Conservation (phyloP, 2,329 filamentous ascomycete genomes). For the Thelonectria blattea region DNA sequence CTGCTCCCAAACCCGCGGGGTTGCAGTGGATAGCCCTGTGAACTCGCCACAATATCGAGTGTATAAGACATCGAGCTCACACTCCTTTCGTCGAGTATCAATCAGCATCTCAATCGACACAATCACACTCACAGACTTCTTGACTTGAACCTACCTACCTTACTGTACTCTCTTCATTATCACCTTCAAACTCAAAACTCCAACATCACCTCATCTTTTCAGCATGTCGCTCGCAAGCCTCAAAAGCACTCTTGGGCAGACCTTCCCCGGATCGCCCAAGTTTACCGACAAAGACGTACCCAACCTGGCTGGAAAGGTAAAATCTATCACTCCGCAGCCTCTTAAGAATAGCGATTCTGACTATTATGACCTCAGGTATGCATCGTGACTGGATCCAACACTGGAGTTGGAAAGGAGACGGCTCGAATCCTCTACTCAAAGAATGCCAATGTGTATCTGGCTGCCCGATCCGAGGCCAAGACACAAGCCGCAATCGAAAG, state of each 20-base stretch:
- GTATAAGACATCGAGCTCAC: too few relatives aligned
- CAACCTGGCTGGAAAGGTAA: constrained; percentile 8
- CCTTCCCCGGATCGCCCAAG: constrained; percentile 1
- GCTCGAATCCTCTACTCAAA: constrained; percentile 58
- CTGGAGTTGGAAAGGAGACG: constrained; percentile 57
- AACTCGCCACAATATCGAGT: too few relatives aligned
- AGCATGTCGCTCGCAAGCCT: neutral
- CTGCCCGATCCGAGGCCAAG: constrained; percentile 53
- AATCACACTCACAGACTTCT: too few relatives aligned
- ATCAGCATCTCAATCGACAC: too few relatives aligned
- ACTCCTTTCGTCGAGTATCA: too few relatives aligned
- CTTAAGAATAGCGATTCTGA: neutral
- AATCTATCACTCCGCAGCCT: too few relatives aligned
- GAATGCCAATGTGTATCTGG: constrained; percentile 62
- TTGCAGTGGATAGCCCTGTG: too few relatives aligned
- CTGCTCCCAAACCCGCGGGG: too few relatives aligned
- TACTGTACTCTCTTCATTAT: neutral
- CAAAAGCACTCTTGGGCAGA: constrained; percentile 3
- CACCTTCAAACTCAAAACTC: neutral
- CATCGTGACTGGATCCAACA: constrained; percentile 54
- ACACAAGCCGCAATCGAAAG: constrained; percentile 48
- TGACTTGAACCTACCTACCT: too few relatives aligned
- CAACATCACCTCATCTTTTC: neutral
- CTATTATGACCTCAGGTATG: constrained; percentile 43
- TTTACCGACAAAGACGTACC: constrained; percentile 16